Evolutionary conservation across 768 basidiomycete species (phyloP).

Genomic region (Termitomyces sp.): DNA sequence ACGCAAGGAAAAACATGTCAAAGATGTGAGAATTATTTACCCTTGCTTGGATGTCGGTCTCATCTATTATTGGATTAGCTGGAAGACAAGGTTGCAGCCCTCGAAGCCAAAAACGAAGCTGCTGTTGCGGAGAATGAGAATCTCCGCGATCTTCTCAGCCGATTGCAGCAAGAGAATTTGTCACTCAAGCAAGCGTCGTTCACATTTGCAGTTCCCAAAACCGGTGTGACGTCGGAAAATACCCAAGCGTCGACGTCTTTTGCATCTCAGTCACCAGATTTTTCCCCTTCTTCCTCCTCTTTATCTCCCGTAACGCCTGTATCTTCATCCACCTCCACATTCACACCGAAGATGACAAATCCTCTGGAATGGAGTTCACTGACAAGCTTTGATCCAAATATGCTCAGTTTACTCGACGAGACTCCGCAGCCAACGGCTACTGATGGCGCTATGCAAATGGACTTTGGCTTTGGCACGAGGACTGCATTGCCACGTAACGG

Average conservation of each 20-base stretch:
- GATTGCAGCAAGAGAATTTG: slow-evolving; percentile 85
- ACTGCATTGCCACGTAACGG: slow-evolving; percentile 39
- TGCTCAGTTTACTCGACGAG: slow-evolving; percentile 63
- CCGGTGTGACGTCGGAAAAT: slow-evolving; percentile 14
- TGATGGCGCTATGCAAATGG: slow-evolving; percentile 55
- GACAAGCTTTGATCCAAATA: slow-evolving; percentile 64
- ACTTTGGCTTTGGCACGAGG: slow-evolving; percentile 49
- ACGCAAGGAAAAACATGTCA: slow-evolving; percentile 95
- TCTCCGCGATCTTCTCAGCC: slow-evolving; percentile 75
- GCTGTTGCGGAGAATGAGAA: slow-evolving; percentile 82
- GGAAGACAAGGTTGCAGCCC: slow-evolving; percentile 84
- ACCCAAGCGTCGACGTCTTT: slow-evolving; percentile 17
- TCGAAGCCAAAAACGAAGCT: slow-evolving; percentile 77
- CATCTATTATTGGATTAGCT: slow-evolving; percentile 41
- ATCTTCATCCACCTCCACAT: slow-evolving; percentile 19
- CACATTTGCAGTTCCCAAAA: slow-evolving; percentile 71
- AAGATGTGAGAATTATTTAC: slow-evolving; percentile 63
- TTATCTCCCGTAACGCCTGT: slow-evolving; percentile 13
- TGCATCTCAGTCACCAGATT: slow-evolving; percentile 24
- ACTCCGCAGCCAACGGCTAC: slow-evolving; percentile 46
- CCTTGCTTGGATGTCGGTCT: slow-evolving; percentile 1
- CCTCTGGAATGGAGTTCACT: slow-evolving; percentile 62
- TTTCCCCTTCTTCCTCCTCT: slow-evolving; percentile 16
- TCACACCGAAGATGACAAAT: slow-evolving; percentile 33
- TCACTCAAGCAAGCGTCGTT: slow-evolving; percentile 77